Conservation (phyloP, 305 asterid genomes). For the Plantago lanceolata region DNA sequence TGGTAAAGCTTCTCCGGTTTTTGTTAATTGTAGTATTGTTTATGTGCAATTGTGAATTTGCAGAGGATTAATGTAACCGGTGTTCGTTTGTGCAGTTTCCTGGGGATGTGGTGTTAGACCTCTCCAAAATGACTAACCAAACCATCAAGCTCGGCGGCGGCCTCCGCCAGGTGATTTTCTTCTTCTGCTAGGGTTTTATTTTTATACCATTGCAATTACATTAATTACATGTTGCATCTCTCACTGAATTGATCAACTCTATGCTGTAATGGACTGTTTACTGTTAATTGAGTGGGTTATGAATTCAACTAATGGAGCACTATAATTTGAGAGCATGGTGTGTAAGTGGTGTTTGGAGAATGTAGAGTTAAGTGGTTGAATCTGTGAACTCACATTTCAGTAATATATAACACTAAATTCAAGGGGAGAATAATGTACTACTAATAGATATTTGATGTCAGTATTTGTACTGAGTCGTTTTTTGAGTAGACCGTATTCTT, state of each 20-base stretch:
- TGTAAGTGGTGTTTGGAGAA: background rate
- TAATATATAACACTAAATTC: too few relatives aligned
- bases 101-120: conserved; percentile 86
- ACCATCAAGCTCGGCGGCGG: conserved; percentile 87
- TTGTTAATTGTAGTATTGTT: background rate
- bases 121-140: conserved; percentile 62
- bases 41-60: background rate
- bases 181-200: conserved; percentile 25
- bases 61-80: background rate
- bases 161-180: conserved; percentile 77
- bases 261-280: too few relatives aligned
- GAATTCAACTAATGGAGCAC: too few relatives aligned
- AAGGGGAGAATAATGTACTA: background rate
- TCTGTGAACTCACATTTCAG: too few relatives aligned
- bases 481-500: too few relatives aligned
- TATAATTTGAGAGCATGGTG: background rate
- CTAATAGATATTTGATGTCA: background rate
- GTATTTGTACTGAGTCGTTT: background rate
- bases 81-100: conserved; percentile 49
- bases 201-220: background rate
- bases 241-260: too few relatives aligned
- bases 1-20: conserved; percentile 31
- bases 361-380: background rate
- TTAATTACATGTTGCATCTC: too few relatives aligned
- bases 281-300: too few relatives aligned